Conservation (phyloP, 345 rosid species). For the Eucalyptus sideroxylon region DNA sequence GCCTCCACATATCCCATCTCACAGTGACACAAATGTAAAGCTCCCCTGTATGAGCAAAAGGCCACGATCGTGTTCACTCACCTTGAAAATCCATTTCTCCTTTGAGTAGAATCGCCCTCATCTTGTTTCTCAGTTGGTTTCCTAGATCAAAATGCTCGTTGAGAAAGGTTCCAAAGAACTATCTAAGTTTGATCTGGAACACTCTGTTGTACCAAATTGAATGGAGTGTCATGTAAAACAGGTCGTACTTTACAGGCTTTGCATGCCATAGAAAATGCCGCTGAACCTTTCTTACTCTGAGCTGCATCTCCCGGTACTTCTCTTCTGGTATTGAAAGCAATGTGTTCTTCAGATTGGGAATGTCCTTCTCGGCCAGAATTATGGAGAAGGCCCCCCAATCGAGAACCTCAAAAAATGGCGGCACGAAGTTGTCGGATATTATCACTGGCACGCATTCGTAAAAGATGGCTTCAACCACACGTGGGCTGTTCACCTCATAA, state of each 20-base stretch:
- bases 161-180: background rate
- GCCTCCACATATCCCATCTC: background rate
- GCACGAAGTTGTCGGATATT: conserved; percentile 82
- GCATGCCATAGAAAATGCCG: conserved; percentile 89
- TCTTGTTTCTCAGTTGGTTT: background rate
- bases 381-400: conserved; percentile 70
- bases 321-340: conserved; percentile 53
- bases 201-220: conserved; percentile 89
- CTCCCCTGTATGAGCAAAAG: background rate
- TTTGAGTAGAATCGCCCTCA: background rate
- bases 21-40: background rate
- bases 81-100: background rate
- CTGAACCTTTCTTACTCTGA: conserved; percentile 64
- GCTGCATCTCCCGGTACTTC: conserved; percentile 59
- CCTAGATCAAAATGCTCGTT: background rate
- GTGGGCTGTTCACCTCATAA: conserved; percentile 85
- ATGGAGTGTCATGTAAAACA: conserved; percentile 89
- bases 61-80: background rate
- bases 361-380: conserved; percentile 75
- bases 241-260: conserved; percentile 69
- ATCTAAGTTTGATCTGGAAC: conserved; percentile 62
- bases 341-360: conserved; percentile 55
- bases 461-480: conserved; percentile 84
- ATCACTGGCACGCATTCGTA: conserved; percentile 91
- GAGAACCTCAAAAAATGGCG: conserved; percentile 81